These are phyloP conservation scores for Dendrostoma leiphaemia DNA, from an alignment of 2,329 filamentous ascomycete genomes.

Conservation along the genomic window DNA sequence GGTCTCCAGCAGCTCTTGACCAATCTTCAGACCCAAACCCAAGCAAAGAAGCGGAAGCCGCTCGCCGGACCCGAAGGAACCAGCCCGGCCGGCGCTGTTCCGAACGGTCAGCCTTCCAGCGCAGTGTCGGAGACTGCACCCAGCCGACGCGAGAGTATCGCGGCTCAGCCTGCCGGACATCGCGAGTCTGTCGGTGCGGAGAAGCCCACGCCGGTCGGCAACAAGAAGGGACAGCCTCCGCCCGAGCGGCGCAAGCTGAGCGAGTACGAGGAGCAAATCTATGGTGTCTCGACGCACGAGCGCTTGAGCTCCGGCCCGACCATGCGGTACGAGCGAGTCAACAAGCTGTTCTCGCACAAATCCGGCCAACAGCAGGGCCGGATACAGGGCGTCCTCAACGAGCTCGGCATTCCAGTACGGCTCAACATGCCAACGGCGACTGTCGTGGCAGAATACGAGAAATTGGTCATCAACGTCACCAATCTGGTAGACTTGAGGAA, in stretches of 20 bases:
- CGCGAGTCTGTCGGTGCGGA: slow-evolving; percentile 45
- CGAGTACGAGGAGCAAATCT: slow-evolving; percentile 72
- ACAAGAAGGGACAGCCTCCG: slow-evolving; percentile 51
- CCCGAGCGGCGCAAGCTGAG: slow-evolving; percentile 68
- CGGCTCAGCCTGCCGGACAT: slow-evolving; percentile 37
- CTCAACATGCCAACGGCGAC: slow-evolving; percentile 73
- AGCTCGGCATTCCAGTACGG: slow-evolving; percentile 68
- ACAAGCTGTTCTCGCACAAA: slow-evolving; percentile 76
- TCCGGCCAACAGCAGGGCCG: slow-evolving; percentile 72
- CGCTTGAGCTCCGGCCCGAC: slow-evolving; percentile 81
- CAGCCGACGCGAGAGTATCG: slow-evolving; percentile 53
- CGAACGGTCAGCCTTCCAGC: slow-evolving; percentile 30
- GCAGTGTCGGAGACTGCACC: slow-evolving; percentile 37
- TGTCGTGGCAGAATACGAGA: slow-evolving; percentile 70
- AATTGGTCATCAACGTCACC: slow-evolving; percentile 65
- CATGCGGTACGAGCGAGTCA: slow-evolving; percentile 82
- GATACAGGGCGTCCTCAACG: slow-evolving; percentile 69
- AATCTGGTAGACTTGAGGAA: slow-evolving; percentile 71
- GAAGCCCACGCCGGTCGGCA: slow-evolving; percentile 36
- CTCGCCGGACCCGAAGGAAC: slow-evolving; percentile 59
- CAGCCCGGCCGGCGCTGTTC: slow-evolving; percentile 40
- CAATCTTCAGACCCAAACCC: slow-evolving; percentile 76
- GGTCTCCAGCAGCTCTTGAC: slow-evolving; percentile 10
- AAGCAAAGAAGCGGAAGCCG: slow-evolving; percentile 83
- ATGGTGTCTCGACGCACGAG: slow-evolving; percentile 83